Evolutionary conservation across 805 yeast genomes (phyloP).

Genomic region (Candida silvatica): DNA sequence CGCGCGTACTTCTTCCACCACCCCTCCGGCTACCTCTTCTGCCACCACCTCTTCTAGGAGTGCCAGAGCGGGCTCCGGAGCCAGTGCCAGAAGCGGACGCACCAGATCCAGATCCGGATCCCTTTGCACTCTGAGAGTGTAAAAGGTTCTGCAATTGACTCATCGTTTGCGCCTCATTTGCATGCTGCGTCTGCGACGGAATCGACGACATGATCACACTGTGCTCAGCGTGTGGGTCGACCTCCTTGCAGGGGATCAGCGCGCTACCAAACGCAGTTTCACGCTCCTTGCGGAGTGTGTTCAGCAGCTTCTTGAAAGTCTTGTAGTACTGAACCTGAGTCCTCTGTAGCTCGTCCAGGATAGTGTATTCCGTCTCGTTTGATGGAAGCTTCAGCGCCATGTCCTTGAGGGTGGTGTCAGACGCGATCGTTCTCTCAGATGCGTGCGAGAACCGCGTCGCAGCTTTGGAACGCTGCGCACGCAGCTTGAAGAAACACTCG

Average conservation of each 20-base stretch:
- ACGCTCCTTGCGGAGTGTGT: conserved; percentile 12
- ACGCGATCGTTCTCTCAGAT: conserved; percentile 26
- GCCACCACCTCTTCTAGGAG: conserved; percentile 3
- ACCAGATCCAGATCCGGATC: neutral
- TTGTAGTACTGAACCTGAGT: conserved; percentile 21
- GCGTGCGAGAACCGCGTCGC: conserved; percentile 31
- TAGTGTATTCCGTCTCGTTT: conserved; percentile 35
- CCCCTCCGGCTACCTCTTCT: conserved; percentile 1
- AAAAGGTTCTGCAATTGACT: conserved; percentile 4
- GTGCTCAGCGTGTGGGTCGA: neutral
- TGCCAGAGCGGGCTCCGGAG: neutral
- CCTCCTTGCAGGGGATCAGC: conserved; percentile 1
- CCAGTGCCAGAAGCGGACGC: neutral
- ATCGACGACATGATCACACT: conserved; percentile 11
- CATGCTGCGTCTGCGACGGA: conserved; percentile 7
- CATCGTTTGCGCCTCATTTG: conserved; percentile 7
- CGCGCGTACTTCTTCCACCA: no score
- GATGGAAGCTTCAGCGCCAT: conserved; percentile 50
- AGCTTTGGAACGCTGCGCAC: conserved; percentile 32
- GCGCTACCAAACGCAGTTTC: conserved; percentile 10
- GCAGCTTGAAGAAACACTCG: conserved; percentile 24
- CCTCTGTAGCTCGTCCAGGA: conserved; percentile 26
- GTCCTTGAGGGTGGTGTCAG: conserved; percentile 36
- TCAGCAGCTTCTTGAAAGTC: conserved; percentile 17
- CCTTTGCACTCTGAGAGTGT: conserved; percentile 6